phyloP scores from a whole-genome alignment of 257 asterid species.

The Rubia yunnanensis region DNA sequence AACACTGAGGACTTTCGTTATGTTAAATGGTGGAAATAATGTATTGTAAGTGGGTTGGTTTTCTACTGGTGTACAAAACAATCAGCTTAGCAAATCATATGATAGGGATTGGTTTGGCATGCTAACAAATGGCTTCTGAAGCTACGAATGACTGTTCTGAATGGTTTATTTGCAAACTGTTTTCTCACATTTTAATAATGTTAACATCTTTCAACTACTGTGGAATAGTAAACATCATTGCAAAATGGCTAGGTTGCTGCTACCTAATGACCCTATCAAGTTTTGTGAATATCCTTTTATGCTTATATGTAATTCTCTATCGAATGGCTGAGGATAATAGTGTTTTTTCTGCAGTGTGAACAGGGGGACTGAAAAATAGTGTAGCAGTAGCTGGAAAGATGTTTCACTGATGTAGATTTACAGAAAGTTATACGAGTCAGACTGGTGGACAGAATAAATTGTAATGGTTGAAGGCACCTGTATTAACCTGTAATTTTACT shows the following conservation, averaged over 20 bases:
- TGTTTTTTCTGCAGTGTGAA: not conserved
- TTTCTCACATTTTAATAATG: not conserved
- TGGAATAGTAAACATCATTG: not conserved
- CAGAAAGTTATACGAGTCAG: not conserved
- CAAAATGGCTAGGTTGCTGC: not conserved
- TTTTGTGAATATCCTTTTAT: not conserved
- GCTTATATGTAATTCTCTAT: not conserved
- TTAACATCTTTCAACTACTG: not conserved
- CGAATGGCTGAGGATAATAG: not conserved
- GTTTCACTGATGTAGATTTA: not conserved
- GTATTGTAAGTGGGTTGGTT: not conserved
- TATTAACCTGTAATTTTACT: not conserved
- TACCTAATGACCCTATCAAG: not conserved
- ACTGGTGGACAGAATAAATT: not conserved
- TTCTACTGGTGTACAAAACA: not conserved
- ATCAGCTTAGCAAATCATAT: not conserved
- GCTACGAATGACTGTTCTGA: not conserved
- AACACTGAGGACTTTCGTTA: not conserved
- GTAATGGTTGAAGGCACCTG: not conserved
- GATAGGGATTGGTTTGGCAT: not conserved
- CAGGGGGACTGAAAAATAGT: not conserved
- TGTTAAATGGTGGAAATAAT: not conserved
- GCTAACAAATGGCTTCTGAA: not conserved
- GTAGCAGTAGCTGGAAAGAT: not conserved
- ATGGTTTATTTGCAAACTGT: not conserved